phyloP scores from a whole-genome alignment of 768 basidiomycete species.

The Agaricus blazei region DNA sequence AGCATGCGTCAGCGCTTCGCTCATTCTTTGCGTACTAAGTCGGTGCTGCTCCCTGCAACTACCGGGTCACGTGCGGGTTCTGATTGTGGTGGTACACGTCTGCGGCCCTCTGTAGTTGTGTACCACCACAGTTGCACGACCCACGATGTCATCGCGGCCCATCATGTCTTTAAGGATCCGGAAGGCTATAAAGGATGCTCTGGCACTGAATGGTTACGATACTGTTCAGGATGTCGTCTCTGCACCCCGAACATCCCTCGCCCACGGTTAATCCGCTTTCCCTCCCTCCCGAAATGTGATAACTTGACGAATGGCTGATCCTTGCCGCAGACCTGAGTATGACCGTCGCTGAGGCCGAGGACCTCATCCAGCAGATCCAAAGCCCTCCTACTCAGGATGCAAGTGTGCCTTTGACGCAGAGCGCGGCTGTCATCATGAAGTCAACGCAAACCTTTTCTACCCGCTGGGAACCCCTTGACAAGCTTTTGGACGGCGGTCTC shows the following conservation, averaged over 20 bases:
- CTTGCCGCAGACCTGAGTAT: slow-evolving; percentile 43
- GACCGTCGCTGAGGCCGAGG: slow-evolving; percentile 37
- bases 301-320: not conserved
- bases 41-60: too few species aligned
- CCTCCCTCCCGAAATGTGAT: not conserved
- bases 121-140: too few species aligned
- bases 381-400: slow-evolving; percentile 20
- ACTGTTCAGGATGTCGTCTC: slow-evolving; percentile 46
- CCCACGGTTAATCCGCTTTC: slow-evolving; percentile 35
- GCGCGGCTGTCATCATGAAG: slow-evolving; percentile 41
- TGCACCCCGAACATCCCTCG: slow-evolving; percentile 39
- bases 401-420: slow-evolving; percentile 42
- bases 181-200: slow-evolving; percentile 35
- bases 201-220: slow-evolving; percentile 53
- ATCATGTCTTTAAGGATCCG: slow-evolving; percentile 45
- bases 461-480: slow-evolving; percentile 46
- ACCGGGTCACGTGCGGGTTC: too few species aligned
- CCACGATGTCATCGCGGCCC: slow-evolving; percentile 35
- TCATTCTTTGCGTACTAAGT: too few species aligned
- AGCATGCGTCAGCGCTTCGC: too few species aligned
- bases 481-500: slow-evolving; percentile 60
- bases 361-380: slow-evolving; percentile 38
- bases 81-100: too few species aligned
- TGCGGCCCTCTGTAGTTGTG: too few species aligned
- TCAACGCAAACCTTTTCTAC: slow-evolving; percentile 31